Conservation (phyloP, 1,284 basidiomycete species). For the Leccinum fallax region DNA sequence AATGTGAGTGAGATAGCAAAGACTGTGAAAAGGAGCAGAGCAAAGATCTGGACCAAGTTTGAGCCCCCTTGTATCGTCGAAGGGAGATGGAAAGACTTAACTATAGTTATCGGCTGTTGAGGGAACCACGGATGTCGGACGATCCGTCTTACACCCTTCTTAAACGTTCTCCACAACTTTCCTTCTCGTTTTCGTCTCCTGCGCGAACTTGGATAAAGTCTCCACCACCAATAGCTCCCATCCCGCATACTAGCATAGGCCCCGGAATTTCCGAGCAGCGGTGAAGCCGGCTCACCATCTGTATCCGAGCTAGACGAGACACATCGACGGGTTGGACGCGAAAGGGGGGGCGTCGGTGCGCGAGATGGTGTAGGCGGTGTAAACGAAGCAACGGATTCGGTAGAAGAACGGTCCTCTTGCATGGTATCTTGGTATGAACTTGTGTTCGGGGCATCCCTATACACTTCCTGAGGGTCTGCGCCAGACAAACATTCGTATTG, state of each 20-base stretch:
- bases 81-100: slow-evolving; percentile 40
- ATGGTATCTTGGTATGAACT: slow-evolving; percentile 31
- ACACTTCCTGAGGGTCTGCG: slow-evolving; percentile 17
- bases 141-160: slow-evolving; percentile 55
- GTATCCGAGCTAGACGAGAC: slow-evolving; percentile 63
- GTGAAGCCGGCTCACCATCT: slow-evolving; percentile 62
- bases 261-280: slow-evolving; percentile 45
- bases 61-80: slow-evolving; percentile 17
- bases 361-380: slow-evolving; percentile 50
- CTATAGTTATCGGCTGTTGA: slow-evolving; percentile 79
- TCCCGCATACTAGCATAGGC: slow-evolving; percentile 45
- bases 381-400: slow-evolving; percentile 42
- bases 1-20: slow-evolving; percentile 80
- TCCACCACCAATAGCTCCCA: slow-evolving; percentile 54
- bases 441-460: slow-evolving; percentile 10
- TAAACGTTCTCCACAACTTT: slow-evolving; percentile 46
- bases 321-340: slow-evolving; percentile 46
- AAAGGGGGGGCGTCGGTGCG: slow-evolving; percentile 49
- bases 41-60: slow-evolving; percentile 58
- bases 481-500: slow-evolving; percentile 28
- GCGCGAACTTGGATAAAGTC: slow-evolving; percentile 26
- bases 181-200: slow-evolving; percentile 42
- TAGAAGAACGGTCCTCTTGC: slow-evolving; percentile 33
- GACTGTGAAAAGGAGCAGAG: slow-evolving; percentile 69
- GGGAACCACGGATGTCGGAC: slow-evolving; percentile 79